Base-by-base conservation (phyloP, 1,139 yeast species). In the Yamadazyma taylorii region DNA sequence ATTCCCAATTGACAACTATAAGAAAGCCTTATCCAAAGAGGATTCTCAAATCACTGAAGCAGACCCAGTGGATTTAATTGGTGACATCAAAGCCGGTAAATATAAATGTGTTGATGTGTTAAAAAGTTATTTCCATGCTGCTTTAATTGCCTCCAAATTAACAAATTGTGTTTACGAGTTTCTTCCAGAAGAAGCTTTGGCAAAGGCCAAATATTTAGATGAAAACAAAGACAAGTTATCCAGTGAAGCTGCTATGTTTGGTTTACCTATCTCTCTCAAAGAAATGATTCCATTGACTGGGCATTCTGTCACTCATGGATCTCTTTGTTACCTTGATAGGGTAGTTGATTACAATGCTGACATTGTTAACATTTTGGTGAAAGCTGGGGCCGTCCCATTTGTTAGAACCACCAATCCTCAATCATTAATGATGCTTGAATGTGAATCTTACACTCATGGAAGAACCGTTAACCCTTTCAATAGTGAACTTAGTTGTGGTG, bases 341-440 rank as follows among this genome's bases (percentile, higher is more conserved):
- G 44, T 55, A 7, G 53, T 47, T 14, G 56, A 48, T 35, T 48
- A 53, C 35, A 42, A 53, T 41, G 55, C 55, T n/a, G 56, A 47
- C 34, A 49, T 55, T 16, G 57, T 52, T 19, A 41, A 51, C 17
- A 51, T 53, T 17, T 39, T 54, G 36, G 35, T 22, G 17, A 43
- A 38, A 17, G 40, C 37, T 25, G 63, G 60, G 5, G 60, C 56
- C 3, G 50, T 54, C 24, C 46, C 50, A 10, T 53, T 47, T 36
- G 50, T 66, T 24, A 61, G 81, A 55, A 77, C 83, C 3, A 69
- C 75, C 31, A 67, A 75, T 45, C 84, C 84, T 9, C 81, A 77
- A 55, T 58, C 75, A 9, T 56, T 78, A 46, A 78, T 79, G 83
- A 78, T 73, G 46, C 56, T 74, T 34, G 80, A 75, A 43, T 69